Evolutionary conservation across 495 filamentous ascomycete species (phyloP), one percentile per base, ranked within the genome.

Genomic region (Penicillium tannophilum): DNA sequence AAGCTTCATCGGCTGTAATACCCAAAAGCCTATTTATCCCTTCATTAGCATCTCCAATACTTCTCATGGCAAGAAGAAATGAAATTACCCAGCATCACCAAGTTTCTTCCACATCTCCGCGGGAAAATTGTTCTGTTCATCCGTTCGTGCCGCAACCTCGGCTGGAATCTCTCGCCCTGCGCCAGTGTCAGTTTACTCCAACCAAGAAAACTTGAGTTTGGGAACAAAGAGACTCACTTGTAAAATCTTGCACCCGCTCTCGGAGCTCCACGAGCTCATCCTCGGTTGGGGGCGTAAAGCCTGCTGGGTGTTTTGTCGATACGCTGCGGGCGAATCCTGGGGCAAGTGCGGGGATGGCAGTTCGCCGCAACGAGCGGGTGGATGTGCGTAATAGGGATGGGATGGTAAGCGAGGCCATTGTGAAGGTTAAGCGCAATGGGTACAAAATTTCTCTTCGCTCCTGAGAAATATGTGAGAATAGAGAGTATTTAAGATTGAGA

Each of bases 1-100:
- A 93, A 43, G 92, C 88, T 72, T 97, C 93, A 72, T 97, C 91
- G 14, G 91, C 95, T 0, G 94, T 98, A 62, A 97, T 88, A 42
- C 94, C 94, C 19, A 98, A 83, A 55, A 98, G 89, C 4, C 91
- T 84, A 45, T n/a, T n/a, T n/a, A 12, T 0, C 3, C 11, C 11
- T 6, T 6, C 1, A 49, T 60, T 43, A 59, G 63, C 66, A 58
- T 30, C 0, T 30, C 31, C 7, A 41, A 48, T 17, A 36, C 9
- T 6, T 19, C 23, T 42, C 7, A 1, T 26, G 2, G 23, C 4
- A 28, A 14, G 2, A 14, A 36, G 33, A 10, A 20, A 23, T 6
- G 14, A 4, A 16, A 12, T 17, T 74, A 84, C 76, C 86, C 95
- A 44, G 94, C 94, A 59, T 91, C 86, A 24, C 94, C 94, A 20